Evolutionary conservation across 2,329 filamentous ascomycete genomes (phyloP), one percentile per base, ranked within the genome.

Genomic region (Alternaria longipes): DNA sequence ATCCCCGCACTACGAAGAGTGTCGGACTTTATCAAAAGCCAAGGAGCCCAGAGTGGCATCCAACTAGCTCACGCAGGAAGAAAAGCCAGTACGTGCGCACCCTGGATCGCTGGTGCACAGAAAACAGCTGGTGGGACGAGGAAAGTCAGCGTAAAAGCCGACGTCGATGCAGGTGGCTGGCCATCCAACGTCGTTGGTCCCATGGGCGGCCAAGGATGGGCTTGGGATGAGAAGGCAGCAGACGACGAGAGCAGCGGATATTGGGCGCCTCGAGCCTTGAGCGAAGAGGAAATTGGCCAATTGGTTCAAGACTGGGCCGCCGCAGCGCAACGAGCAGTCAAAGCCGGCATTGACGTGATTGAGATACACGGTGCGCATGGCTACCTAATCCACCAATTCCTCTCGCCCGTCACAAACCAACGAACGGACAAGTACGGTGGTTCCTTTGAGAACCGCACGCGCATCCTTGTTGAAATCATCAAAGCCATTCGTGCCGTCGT

Each of bases 291-390:
- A 5, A 81, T 84, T 42, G 62, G 73, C 8, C 72, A 76, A 8
- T 53, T 79, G 3, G 74, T 82, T 0, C 51, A 73, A 6, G 81
- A 82, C 38, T 83, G 79, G 66, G 79, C 73, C 2, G 70, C 64
- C 1, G 81, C 81, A 0, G 78, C 77, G 9, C 60, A 67, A 38
- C 59, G 79, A 22, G 78, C 77, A 6, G 75, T 79, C 0, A 75
- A 74, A 20, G 78, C 78, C 0, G 78, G 78, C 2, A 62, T 80
- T 3, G 72, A 79, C 34, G 74, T 79, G 2, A 75, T 79, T 38
- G 77, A 89, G 78, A 77, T 79, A n/a, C 77, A 79, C 55, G 76
- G 54, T 22, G 77, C 77, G 9, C 80, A 82, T 53, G 81, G 81
- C 2, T 83, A 82, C 56, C 70, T 82, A 3, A 64, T 83, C 5